Evolutionary conservation across 768 basidiomycete genomes (phyloP).

Genomic region (Macrocybe gigantea): DNA sequence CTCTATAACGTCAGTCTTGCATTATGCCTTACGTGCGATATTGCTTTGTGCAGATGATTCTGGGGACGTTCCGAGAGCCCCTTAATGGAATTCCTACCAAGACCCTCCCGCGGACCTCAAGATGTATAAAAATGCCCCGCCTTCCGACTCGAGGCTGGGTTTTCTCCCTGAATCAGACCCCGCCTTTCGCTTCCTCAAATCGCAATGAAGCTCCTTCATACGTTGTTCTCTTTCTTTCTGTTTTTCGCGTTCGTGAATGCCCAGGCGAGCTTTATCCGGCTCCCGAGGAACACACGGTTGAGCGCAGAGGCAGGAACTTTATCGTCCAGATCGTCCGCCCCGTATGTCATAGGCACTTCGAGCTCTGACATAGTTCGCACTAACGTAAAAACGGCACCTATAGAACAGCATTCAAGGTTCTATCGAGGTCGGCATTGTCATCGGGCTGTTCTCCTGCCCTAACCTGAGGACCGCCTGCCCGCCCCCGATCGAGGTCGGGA

Average conservation of each 20-base stretch:
- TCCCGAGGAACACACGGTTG: background rate
- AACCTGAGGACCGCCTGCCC: background rate
- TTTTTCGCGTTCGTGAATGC: background rate
- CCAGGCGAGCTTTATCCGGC: background rate
- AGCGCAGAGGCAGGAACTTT: background rate
- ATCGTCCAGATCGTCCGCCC: conserved; percentile 1
- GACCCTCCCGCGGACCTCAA: too few relatives aligned
- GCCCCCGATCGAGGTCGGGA: background rate
- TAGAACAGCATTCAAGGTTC: background rate
- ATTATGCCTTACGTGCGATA: too few relatives aligned
- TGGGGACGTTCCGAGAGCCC: too few relatives aligned
- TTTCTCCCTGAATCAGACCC: too few relatives aligned
- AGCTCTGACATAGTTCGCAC: background rate
- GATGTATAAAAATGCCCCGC: too few relatives aligned
- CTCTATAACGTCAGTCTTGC: too few relatives aligned
- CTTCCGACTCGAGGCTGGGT: too few relatives aligned
- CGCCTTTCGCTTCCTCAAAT: too few relatives aligned
- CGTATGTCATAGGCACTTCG: background rate
- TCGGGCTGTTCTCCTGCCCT: background rate
- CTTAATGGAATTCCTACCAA: too few relatives aligned
- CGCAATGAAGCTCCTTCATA: too few relatives aligned
- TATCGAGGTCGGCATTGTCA: background rate
- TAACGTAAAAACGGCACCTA: background rate
- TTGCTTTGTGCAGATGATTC: too few relatives aligned
- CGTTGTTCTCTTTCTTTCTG: too few relatives aligned